Percentiles rank a stretch among this genome's conserved stretches.
phyloP scores from a whole-genome alignment of 768 basidiomycete species.

The Lactarius akahatsu region DNA sequence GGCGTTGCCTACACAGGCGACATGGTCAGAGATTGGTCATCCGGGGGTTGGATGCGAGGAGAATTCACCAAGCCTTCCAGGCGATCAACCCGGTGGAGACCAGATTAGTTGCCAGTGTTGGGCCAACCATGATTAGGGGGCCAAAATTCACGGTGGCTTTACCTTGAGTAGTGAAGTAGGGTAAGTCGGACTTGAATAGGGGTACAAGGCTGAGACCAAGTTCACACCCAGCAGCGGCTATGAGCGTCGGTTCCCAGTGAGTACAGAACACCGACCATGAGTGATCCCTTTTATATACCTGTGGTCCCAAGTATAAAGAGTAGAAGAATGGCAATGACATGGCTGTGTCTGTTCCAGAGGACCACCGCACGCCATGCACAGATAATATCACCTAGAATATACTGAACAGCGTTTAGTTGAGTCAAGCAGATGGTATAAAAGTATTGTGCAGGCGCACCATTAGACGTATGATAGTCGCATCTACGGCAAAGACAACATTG shows the following conservation, averaged over 20 bases:
- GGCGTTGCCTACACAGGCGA: background rate
- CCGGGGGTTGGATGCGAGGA: too few relatives aligned
- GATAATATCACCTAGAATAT: background rate
- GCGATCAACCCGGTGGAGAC: conserved; percentile 6
- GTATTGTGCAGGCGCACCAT: background rate
- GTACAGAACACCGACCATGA: background rate
- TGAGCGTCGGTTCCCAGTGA: background rate
- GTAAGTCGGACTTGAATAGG: too few relatives aligned
- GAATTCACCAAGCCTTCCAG: background rate
- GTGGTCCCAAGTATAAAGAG: background rate
- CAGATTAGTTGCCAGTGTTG: background rate
- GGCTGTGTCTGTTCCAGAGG: conserved; percentile 1
- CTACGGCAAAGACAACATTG: background rate
- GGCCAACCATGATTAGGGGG: background rate
- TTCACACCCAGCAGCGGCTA: background rate
- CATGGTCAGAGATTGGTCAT: background rate
- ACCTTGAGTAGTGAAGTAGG: too few relatives aligned
- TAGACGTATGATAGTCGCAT: background rate
- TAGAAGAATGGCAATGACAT: background rate
- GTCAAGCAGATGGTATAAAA: background rate
- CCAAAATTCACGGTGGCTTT: background rate
- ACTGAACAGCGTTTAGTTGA: background rate
- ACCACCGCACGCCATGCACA: conserved; percentile 3
- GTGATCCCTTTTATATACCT: background rate
- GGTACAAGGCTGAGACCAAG: background rate